Percentiles rank a stretch among this genome's conserved stretches.
Conservation (phyloP, 2,329 filamentous ascomycete species). For the Calonectria hongkongensis region DNA sequence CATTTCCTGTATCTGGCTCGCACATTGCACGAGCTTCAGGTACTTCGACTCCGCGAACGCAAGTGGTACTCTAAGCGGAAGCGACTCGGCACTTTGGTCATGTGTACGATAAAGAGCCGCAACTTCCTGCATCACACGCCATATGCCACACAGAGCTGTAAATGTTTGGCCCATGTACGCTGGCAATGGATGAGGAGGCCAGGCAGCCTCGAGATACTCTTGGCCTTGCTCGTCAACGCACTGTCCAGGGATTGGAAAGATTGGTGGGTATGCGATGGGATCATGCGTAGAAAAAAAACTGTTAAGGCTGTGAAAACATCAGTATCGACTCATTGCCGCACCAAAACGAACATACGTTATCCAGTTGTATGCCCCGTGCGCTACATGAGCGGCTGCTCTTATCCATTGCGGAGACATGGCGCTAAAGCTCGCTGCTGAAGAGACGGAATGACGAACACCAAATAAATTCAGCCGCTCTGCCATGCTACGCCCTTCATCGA, state of each 20-base stretch:
- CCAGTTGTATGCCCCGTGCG: slow-evolving; percentile 15
- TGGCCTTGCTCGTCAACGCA: not conserved
- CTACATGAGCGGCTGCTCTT: not conserved
- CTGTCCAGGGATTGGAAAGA: not conserved
- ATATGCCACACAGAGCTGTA: not conserved
- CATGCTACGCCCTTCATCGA: slow-evolving; percentile 31
- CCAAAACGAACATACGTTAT: not conserved
- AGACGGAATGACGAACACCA: slow-evolving; percentile 5
- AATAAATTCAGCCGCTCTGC: slow-evolving; percentile 32
- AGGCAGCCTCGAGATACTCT: not conserved
- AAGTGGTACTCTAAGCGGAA: not conserved
- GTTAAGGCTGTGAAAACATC: not conserved
- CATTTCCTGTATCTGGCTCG: not conserved
- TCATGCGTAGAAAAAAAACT: slow-evolving; percentile 3
- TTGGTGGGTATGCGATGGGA: slow-evolving; percentile 2
- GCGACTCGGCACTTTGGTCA: not conserved
- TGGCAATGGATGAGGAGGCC: slow-evolving; percentile 5
- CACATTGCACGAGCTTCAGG: slow-evolving; percentile 4
- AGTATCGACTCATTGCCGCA: not conserved
- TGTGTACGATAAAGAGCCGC: not conserved
- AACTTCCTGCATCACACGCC: slow-evolving; percentile 12
- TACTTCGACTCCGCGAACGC: slow-evolving; percentile 17
- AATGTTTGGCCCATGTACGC: slow-evolving; percentile 2
- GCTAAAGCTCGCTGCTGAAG: not conserved
- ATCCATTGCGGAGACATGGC: not conserved